Evolutionary conservation across 192 early-diverging fungal genomes (phyloP), one percentile per base, ranked within the genome.

Genomic region (Coemansia umbellata): DNA sequence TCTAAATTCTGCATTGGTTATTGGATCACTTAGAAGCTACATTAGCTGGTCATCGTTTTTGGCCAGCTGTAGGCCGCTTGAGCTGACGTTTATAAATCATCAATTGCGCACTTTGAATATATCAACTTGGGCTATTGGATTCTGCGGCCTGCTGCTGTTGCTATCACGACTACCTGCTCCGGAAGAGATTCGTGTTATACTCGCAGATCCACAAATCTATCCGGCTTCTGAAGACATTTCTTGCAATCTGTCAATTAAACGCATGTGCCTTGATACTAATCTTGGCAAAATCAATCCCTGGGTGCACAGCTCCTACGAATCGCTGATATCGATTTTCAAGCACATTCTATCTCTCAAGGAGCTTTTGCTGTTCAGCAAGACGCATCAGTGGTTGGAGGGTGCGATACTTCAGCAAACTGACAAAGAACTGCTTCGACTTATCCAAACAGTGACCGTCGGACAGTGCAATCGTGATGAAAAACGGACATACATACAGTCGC

Each of bases 321-420:
- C 60, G 10, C 47, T 63, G 24, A 14, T 50, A 11, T 31, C 24
- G 2, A 11, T 43, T n/a, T 14, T 55, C 9, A 28, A 45, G n/a
- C 44, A 53, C 1, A 63, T 63, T 52, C 43, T 53, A 18, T 50
- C 40, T 23, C 60, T 63, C 15, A 10, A 49, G 9, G 53, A 63
- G 39, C 24, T 55, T 22, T 40, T 63, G 22, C 31, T 55, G 52
- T 63, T 63, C 18, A 35, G 26, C 31, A 30, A 49, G 47, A 53
- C 53, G 2, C 18, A 55, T 13, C 39, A 14, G 23, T 31, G 60
- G 10, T 37, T 63, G 21, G 31, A 47, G 8, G 28, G 31, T 3
- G 47, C 53, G 8, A 30, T 49, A 2, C 27, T 39, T 9, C 10
- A 31, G 2, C 4, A 37, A 21, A 44, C 33, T 18, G 14, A 39